phyloP scores from a whole-genome alignment of 2,329 filamentous ascomycete genomes.

The Colletotrichum orbiculare region DNA sequence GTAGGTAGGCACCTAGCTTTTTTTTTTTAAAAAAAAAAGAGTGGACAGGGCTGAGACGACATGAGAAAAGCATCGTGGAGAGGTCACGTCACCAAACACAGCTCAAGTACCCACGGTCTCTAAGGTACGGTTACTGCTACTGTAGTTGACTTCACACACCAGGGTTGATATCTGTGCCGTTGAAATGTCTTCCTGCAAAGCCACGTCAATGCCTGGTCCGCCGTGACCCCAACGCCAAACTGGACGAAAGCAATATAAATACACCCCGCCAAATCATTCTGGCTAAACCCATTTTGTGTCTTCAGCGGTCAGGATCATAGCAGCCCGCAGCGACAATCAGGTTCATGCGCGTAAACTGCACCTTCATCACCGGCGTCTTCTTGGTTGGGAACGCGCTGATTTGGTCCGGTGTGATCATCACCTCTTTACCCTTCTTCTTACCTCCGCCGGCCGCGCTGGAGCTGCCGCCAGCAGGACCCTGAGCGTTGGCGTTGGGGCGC shows the following conservation, averaged over 20 bases:
- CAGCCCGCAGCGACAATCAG: constrained; percentile 86
- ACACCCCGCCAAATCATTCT: constrained; percentile 1
- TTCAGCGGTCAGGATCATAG: constrained; percentile 66
- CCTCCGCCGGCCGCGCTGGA: constrained; percentile 42
- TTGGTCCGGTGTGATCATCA: constrained; percentile 90
- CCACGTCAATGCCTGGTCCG: constrained; percentile 10
- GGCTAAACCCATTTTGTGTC: neutral
- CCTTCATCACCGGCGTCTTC: constrained; percentile 93
- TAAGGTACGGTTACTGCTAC: no score
- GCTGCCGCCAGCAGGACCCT: constrained; percentile 42
- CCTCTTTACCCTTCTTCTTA: constrained; percentile 90
- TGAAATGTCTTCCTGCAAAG: constrained; percentile 18
- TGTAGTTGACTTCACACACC: neutral
- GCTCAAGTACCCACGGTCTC: no score
- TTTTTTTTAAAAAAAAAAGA: no score
- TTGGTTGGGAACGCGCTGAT: constrained; percentile 96
- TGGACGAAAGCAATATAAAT: constrained; percentile 28
- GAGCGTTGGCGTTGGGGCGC: constrained; percentile 41
- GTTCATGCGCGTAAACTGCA: constrained; percentile 95
- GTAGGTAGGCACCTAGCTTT: no score
- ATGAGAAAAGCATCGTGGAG: no score
- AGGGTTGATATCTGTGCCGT: constrained; percentile 25
- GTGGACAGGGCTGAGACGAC: no score
- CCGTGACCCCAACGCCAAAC: constrained; percentile 34
- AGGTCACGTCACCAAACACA: no score